Evolutionary conservation across 345 rosid species (phyloP), one percentile per base, ranked within the genome.

Genomic region (Populus tremula): DNA sequence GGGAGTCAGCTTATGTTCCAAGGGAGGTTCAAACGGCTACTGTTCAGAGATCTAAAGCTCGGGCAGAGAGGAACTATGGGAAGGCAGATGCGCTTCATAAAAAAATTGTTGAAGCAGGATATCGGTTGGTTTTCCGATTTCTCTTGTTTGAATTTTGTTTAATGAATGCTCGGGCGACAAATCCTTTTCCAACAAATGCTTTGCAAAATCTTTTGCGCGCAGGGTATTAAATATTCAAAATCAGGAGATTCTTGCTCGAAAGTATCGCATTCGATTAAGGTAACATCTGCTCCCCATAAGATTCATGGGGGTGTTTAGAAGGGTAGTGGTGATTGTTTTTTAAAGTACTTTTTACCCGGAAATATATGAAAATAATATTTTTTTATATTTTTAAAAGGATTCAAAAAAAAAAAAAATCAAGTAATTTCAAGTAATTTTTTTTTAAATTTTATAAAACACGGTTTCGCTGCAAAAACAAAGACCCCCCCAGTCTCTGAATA

Each of bases 261-360:
- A 92, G 81, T 93, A 89, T 77, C 89, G 96, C 54, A 90, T 96
- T 70, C 84, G 93, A 76, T 84, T 93, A 62, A 87, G 94, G 89
- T 89, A 83, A 75, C 66, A 70, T 29, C 67, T 29, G 27, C 65
- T 67, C 5, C 23, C 66, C 17, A 18, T n/a, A 47, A n/a, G 29
- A 13, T 29, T n/a, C 50, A n/a, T 0, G 36, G 36, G 36, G 36
- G 36, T 33, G 36, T 33, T 4, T 4, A 33, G 36, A 4, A 33
- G 36, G 5, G 1, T 4, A 4, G 5, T 0, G 4, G 4, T 4
- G 4, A 5, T 4, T 33, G 5, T 33, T 33, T 33, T 33, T 33
- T 33, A 33, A 33, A 33, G 1, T 0, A 5, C 0, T 5, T 33
- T 33, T 33, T 33, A 33, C 0, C 3, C 0, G 5, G 0, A 33